phyloP scores from a whole-genome alignment of 495 filamentous ascomycete genomes.

The Podospora sp. region DNA sequence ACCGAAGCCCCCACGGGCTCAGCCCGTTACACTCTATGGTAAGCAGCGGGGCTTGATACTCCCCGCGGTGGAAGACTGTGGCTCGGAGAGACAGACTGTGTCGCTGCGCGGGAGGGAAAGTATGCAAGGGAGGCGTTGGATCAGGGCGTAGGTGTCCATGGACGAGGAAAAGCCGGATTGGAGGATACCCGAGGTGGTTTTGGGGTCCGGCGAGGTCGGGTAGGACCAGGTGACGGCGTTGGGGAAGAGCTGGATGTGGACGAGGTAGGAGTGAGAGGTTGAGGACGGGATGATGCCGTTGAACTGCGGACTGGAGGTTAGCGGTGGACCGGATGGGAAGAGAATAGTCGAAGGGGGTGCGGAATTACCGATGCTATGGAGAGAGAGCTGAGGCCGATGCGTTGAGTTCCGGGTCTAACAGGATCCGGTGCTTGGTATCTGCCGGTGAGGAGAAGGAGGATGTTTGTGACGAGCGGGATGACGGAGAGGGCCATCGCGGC shows the following conservation, averaged over 20 bases:
- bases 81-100: too few relatives aligned
- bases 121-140: slow-evolving; percentile 4
- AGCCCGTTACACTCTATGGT: too few relatives aligned
- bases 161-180: not conserved
- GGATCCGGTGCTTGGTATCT: not conserved
- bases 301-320: not conserved
- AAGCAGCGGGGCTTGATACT: too few relatives aligned
- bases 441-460: slow-evolving; percentile 5
- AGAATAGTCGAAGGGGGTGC: too few relatives aligned
- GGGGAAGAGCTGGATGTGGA: slow-evolving; percentile 8
- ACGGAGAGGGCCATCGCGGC: not conserved
- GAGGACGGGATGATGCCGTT: slow-evolving; percentile 17
- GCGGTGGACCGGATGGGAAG: not conserved
- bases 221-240: slow-evolving; percentile 16
- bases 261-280: not conserved
- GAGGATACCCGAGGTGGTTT: slow-evolving; percentile 6
- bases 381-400: slow-evolving; percentile 9
- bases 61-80: too few relatives aligned
- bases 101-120: slow-evolving; percentile 6
- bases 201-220: slow-evolving; percentile 2
- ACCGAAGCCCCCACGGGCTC: too few relatives aligned
- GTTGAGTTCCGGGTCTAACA: not conserved
- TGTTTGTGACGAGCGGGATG: not conserved
- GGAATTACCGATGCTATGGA: not conserved
- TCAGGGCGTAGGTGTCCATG: not conserved